Base-by-base conservation (phyloP, 192 early-diverging fungal species). In the Funneliformis mosseae region DNA sequence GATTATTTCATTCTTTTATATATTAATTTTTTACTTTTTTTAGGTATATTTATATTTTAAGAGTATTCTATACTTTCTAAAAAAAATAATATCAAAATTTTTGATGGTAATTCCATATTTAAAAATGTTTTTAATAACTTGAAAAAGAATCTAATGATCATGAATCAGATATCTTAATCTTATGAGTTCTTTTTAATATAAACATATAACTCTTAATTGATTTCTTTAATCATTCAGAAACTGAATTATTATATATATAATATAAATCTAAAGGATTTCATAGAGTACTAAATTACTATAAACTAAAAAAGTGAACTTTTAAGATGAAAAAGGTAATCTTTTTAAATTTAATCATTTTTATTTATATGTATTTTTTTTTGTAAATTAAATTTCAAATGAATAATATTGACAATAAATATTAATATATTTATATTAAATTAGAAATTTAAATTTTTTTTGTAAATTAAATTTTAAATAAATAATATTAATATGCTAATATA, bases 201-300 rank as follows among this genome's bases (percentile, higher is more conserved):
- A 11, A 41, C 21, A 21, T 42, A 43, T 10, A 67, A 33, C 25
- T 66, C 25, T 8, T 66, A 7, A 28, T 33, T 74, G 5, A 55
- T 16, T 8, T 28, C 4, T 14, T 60, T 5, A 39, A 11, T 23
- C 12, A 7, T n/a, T 27, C 42, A 83, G 77, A 83, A 86, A 38
- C 5, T 83, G 5, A 78, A 84, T 33, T 86, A 84, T 46, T 80
- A 80, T 28, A 7, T 9, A 23, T 59, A 6, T 80, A 86, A 59
- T 86, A 72, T 62, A 72, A 77, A 28, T 8, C 11, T 42, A 41
- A 46, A 27, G 81, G 81, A 39, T 77, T 83, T 48, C 85, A 82
- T 21, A 83, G 85, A 5, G 82, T 80, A 0, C 64, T 86, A 23
- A 86, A 86, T 81, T 86, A 80, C 46, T 86, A 86, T 79, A 84